A percentile compares a stretch with the other conserved stretches of the same genome.
Evolutionary conservation across 2,329 filamentous ascomycete genomes (phyloP).

Genomic region (Cephalotrichum gorgonifer): DNA sequence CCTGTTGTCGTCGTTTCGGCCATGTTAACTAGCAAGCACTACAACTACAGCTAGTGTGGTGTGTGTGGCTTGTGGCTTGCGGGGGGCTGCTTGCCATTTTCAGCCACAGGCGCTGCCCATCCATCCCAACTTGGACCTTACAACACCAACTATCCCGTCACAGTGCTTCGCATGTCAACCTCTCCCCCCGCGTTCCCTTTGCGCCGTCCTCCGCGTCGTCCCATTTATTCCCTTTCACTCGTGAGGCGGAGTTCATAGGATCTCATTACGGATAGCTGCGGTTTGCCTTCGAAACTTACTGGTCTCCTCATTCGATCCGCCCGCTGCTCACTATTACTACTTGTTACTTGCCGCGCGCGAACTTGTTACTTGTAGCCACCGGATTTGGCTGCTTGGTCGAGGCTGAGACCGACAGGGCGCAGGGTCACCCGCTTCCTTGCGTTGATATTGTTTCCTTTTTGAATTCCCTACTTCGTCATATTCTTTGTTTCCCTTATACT

Average conservation of each 20-base stretch:
- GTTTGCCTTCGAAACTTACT: not conserved
- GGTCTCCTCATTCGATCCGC: not conserved
- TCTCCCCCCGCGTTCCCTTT: not conserved
- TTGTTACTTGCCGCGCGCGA: no score
- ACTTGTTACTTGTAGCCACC: no score
- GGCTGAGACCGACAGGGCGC: no score
- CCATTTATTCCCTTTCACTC: not conserved
- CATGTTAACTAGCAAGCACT: no score
- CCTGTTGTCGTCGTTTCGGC: no score
- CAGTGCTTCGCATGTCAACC: not conserved
- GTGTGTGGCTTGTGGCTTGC: not conserved
- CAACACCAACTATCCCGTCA: not conserved
- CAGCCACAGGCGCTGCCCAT: not conserved
- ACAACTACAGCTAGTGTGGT: no score
- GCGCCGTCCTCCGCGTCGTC: not conserved
- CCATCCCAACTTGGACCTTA: not conserved
- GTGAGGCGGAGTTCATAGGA: not conserved
- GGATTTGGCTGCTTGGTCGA: no score
- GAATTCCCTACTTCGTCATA: no score
- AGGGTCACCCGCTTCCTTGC: no score
- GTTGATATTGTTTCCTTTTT: no score
- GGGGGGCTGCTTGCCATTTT: not conserved
- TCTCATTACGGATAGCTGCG: not conserved
- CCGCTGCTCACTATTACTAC: no score
- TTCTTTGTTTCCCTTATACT: not conserved